Evolutionary conservation across 805 yeast genomes (phyloP).

Genomic region (Wickerhamiella bombiphila): DNA sequence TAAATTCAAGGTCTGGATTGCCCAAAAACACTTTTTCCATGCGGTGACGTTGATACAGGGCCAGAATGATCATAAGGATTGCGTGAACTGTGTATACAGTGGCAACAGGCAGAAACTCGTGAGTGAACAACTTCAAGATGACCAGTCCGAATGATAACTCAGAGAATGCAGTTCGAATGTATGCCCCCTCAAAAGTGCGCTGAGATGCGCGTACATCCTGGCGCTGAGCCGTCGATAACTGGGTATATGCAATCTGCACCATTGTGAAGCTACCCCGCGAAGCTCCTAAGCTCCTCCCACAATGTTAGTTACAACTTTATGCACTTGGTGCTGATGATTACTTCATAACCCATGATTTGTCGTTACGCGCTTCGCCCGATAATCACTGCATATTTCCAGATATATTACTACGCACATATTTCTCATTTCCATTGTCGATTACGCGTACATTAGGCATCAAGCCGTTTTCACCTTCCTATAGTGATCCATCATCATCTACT

Average conservation of each 20-base stretch:
- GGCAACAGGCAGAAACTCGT: slow-evolving; percentile 53
- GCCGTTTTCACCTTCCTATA: no score
- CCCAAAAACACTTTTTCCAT: slow-evolving; percentile 25
- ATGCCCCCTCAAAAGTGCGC: slow-evolving; percentile 76
- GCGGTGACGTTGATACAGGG: slow-evolving; percentile 22
- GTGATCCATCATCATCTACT: no score
- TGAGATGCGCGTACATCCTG: slow-evolving; percentile 45
- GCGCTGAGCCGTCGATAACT: slow-evolving; percentile 14
- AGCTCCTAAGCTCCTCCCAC: no score
- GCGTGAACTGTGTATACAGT: slow-evolving; percentile 53
- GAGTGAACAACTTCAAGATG: slow-evolving; percentile 48
- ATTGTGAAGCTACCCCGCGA: no score
- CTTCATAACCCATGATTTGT: no score
- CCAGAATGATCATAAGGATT: slow-evolving; percentile 28
- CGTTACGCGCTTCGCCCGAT: no score
- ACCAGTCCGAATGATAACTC: slow-evolving; percentile 51
- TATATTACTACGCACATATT: no score
- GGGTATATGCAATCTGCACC: slow-evolving; percentile 7
- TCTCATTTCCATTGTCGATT: no score
- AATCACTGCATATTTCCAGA: no score
- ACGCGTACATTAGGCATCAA: no score
- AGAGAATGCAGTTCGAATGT: slow-evolving; percentile 57
- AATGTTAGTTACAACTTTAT: no score
- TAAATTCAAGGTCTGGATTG: slow-evolving; percentile 31
- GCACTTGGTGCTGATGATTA: no score